phyloP scores from a whole-genome alignment of 2,329 filamentous ascomycete species.

The Verticillium tricorpus region DNA sequence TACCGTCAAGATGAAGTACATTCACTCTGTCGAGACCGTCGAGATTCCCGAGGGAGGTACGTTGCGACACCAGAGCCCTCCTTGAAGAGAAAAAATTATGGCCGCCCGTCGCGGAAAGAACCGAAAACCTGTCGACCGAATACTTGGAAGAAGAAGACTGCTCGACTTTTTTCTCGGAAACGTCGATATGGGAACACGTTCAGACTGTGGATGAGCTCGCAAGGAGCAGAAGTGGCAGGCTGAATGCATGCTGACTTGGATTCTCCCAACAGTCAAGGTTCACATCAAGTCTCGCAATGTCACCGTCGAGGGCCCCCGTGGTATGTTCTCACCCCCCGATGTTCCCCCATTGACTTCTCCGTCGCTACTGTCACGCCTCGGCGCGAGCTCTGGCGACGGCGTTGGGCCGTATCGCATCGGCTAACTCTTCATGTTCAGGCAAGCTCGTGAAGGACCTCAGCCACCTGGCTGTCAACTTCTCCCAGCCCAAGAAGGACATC shows the following conservation, averaged over 20 bases:
- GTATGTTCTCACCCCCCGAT: conserved; percentile 40
- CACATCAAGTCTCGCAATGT: conserved; percentile 94
- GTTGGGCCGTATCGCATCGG: conserved; percentile 8
- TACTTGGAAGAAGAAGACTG: conserved; percentile 5
- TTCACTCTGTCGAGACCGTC: conserved; percentile 95
- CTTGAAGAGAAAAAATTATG: not conserved
- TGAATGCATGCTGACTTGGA: conserved; percentile 27
- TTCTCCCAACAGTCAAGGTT: conserved; percentile 75
- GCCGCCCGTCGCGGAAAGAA: conserved; percentile 1
- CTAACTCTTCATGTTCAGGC: conserved; percentile 44
- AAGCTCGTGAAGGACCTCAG: conserved; percentile 96
- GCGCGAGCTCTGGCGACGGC: conserved; percentile 10
- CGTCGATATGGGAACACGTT: conserved; percentile 11
- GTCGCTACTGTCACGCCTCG: not conserved
- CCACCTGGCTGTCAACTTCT: conserved; percentile 96
- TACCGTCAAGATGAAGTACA: conserved; percentile 95
- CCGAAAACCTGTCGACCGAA: conserved; percentile 1
- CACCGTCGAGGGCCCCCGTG: conserved; percentile 95
- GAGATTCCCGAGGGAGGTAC: conserved; percentile 94
- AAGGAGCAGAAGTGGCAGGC: conserved; percentile 17
- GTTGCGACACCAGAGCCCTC: conserved; percentile 33
- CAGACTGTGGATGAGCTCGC: conserved; percentile 17
- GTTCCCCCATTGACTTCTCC: not conserved
- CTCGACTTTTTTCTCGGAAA: conserved; percentile 9
- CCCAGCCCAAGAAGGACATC: conserved; percentile 74